Conservation (phyloP, 2,329 filamentous ascomycete genomes). For the Pleurostoma richardsiae region DNA sequence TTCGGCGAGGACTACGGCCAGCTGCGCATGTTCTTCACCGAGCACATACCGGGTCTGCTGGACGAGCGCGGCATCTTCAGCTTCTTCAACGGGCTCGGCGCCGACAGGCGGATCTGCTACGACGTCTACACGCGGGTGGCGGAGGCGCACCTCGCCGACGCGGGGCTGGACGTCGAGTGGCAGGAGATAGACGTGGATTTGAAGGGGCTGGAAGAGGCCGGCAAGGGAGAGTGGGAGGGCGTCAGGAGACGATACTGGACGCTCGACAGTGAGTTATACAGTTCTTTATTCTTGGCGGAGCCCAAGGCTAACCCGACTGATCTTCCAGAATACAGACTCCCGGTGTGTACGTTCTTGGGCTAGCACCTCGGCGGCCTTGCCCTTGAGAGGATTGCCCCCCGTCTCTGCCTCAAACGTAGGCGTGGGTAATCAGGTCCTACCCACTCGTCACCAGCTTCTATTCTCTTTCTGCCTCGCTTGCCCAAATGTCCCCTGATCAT, state of each 20-base stretch:
- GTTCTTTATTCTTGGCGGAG: constrained; percentile 5
- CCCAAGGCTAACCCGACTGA: constrained; percentile 17
- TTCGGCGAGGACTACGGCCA: constrained; percentile 92
- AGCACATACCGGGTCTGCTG: constrained; percentile 76
- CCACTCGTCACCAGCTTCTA: no score
- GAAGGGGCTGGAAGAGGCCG: constrained; percentile 56
- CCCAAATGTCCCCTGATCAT: no score
- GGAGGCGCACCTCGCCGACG: constrained; percentile 85
- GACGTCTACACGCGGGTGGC: constrained; percentile 92
- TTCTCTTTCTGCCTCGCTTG: no score
- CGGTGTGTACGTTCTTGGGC: constrained; percentile 69
- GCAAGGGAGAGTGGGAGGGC: constrained; percentile 78
- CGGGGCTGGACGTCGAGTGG: constrained; percentile 88
- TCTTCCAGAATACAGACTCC: constrained; percentile 61
- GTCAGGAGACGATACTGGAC: constrained; percentile 89
- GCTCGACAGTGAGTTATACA: constrained; percentile 55
- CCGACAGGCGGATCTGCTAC: constrained; percentile 88
- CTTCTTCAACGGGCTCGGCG: constrained; percentile 88
- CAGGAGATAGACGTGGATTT: constrained; percentile 69
- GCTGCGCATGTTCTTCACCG: constrained; percentile 80
- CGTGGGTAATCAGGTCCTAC: no score
- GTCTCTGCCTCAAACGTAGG: no score
- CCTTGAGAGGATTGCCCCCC: no score
- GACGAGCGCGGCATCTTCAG: constrained; percentile 71
- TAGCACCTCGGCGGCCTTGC: constrained; percentile 19